These are phyloP conservation scores for Sarocladiaceae sp. DNA, from an alignment of 2,329 filamentous ascomycete species.

Conservation along the genomic window DNA sequence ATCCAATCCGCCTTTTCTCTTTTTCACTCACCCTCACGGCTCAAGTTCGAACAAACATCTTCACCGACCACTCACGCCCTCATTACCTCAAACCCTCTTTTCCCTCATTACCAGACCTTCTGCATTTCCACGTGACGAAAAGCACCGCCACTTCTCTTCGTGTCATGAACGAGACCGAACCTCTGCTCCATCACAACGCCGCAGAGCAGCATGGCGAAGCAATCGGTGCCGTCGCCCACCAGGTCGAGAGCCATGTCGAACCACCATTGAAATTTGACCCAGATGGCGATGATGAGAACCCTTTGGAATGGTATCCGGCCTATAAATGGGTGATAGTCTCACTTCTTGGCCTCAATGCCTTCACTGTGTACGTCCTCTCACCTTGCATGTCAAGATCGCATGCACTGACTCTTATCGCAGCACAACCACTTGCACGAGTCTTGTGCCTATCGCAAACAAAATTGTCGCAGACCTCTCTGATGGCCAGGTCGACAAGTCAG, in stretches of 20 bases:
- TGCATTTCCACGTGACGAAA: too few relatives aligned
- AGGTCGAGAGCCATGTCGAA: background rate
- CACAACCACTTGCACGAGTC: slow-evolving; percentile 51
- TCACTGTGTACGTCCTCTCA: slow-evolving; percentile 42
- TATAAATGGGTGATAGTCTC: slow-evolving; percentile 50
- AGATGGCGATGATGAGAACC: slow-evolving; percentile 31
- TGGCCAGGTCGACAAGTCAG: slow-evolving; percentile 34
- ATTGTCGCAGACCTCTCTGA: slow-evolving; percentile 41
- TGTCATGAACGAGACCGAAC: slow-evolving; percentile 7
- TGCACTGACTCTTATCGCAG: slow-evolving; percentile 21
- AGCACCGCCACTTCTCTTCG: too few relatives aligned
- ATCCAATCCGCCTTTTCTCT: too few relatives aligned
- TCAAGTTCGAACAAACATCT: too few relatives aligned
- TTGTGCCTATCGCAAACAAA: slow-evolving; percentile 45
- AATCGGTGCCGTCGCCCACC: background rate
- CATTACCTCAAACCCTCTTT: too few relatives aligned
- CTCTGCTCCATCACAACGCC: background rate
- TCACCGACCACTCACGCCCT: too few relatives aligned
- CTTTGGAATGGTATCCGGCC: slow-evolving; percentile 42
- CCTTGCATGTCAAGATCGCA: background rate
- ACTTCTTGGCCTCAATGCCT: slow-evolving; percentile 47
- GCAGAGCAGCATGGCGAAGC: slow-evolving; percentile 3
- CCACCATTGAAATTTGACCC: slow-evolving; percentile 8
- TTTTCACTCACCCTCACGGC: too few relatives aligned
- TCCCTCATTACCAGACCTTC: too few relatives aligned